Percentiles rank a stretch among this genome's conserved stretches.
phyloP scores from a whole-genome alignment of 2,329 filamentous ascomycete genomes.

The Epichloe brachyelytri region DNA sequence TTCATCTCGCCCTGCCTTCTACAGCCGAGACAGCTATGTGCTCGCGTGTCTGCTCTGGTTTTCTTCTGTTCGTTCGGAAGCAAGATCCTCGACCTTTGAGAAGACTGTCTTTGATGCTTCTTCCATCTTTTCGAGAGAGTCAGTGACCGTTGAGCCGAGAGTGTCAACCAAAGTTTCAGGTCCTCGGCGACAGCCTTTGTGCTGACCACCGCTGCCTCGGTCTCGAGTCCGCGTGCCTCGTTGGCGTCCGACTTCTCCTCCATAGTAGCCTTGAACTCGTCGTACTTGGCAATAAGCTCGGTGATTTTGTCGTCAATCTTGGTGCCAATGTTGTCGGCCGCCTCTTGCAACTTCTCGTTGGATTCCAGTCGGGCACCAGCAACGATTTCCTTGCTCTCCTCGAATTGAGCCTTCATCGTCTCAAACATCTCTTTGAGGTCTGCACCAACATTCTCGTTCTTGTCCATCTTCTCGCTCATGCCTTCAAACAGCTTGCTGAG shows the following conservation, averaged over 20 bases:
- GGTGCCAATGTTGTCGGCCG: constrained; percentile 37
- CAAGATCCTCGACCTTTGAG: constrained; percentile 66
- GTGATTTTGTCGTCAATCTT: constrained; percentile 55
- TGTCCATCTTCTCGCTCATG: constrained; percentile 48
- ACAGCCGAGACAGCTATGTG: constrained; percentile 64
- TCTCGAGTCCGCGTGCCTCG: constrained; percentile 59
- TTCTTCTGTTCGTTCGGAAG: constrained; percentile 62
- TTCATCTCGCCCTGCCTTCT: constrained; percentile 64
- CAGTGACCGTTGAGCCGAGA: constrained; percentile 66
- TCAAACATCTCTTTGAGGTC: constrained; percentile 61
- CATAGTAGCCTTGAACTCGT: constrained; percentile 63
- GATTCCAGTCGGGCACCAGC: constrained; percentile 71
- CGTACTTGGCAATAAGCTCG: constrained; percentile 75
- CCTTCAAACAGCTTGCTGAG: constrained; percentile 58
- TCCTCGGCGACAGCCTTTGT: constrained; percentile 79
- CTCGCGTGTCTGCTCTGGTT: constrained; percentile 66
- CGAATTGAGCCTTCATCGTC: constrained; percentile 73
- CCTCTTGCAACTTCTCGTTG: constrained; percentile 60
- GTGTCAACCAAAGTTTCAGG: constrained; percentile 77
- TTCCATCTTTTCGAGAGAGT: constrained; percentile 75
- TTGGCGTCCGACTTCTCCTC: constrained; percentile 62
- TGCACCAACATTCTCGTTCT: constrained; percentile 43
- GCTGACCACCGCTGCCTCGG: constrained; percentile 58
- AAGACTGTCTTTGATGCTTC: constrained; percentile 83
- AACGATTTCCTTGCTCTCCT: constrained; percentile 69